These are phyloP conservation scores for Xylaria sp. DNA, from an alignment of 2,329 filamentous ascomycete species.

Conservation along the genomic window DNA sequence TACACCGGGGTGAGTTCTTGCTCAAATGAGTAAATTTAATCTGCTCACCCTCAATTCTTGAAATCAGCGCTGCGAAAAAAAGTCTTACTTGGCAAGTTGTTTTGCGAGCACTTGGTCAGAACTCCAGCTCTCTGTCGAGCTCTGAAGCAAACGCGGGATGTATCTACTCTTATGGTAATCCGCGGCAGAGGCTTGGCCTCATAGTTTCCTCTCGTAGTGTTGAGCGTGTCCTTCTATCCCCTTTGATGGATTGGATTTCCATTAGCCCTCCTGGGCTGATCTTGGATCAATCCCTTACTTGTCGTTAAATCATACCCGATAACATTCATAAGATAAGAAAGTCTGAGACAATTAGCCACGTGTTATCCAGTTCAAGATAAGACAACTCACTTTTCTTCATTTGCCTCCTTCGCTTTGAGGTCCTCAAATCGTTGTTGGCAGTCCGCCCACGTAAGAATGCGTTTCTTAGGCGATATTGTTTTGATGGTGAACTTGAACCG, in stretches of 20 bases:
- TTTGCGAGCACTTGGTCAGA: not conserved
- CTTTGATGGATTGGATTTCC: conserved; percentile 36
- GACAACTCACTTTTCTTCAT: conserved; percentile 78
- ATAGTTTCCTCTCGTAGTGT: not conserved
- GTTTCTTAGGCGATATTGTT: conserved; percentile 74
- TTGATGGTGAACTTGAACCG: conserved; percentile 86
- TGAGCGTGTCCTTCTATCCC: conserved; percentile 35
- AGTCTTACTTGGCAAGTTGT: conserved; percentile 5
- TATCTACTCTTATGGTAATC: conserved; percentile 2
- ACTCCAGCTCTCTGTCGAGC: not conserved
- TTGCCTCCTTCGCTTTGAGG: conserved; percentile 73
- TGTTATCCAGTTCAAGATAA: conserved; percentile 1
- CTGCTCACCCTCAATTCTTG: conserved; percentile 9
- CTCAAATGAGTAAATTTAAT: not conserved
- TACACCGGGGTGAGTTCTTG: conserved; percentile 6
- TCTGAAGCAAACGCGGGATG: not conserved
- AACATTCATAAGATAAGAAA: conserved; percentile 61
- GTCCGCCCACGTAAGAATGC: conserved; percentile 74
- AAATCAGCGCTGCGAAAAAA: conserved; percentile 7
- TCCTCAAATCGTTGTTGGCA: conserved; percentile 80
- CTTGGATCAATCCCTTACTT: conserved; percentile 58
- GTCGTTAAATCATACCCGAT: conserved; percentile 66
- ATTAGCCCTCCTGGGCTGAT: conserved; percentile 47
- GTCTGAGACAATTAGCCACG: conserved; percentile 52
- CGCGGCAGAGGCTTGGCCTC: conserved; percentile 1